Percentiles rank a stretch among this genome's conserved stretches.
These are phyloP conservation scores for Termitomyces sp. DNA, from an alignment of 768 basidiomycete species.

Conservation along the genomic window DNA sequence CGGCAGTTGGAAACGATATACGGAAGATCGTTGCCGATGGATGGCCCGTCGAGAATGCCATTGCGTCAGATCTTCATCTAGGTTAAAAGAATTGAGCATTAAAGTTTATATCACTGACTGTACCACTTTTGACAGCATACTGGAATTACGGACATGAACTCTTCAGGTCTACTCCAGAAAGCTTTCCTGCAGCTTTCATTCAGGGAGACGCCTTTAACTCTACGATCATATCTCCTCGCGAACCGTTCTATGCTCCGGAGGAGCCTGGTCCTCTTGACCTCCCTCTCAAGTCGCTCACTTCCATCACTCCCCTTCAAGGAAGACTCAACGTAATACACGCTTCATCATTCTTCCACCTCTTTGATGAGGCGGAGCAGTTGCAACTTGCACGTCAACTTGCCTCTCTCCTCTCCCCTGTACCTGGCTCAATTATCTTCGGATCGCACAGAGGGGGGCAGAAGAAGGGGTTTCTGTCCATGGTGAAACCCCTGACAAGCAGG, in stretches of 20 bases:
- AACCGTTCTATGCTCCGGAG: constrained; percentile 15
- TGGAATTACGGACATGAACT: constrained; percentile 62
- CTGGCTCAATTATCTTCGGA: constrained; percentile 46
- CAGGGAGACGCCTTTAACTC: constrained; percentile 51
- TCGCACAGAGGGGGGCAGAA: constrained; percentile 20
- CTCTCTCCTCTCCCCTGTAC: constrained; percentile 32
- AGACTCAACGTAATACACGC: constrained; percentile 44
- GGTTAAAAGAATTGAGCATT: constrained; percentile 20
- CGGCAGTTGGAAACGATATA: constrained; percentile 20
- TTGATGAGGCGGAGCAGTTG: constrained; percentile 32
- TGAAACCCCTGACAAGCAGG: constrained; percentile 5
- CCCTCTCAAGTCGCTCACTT: constrained; percentile 15
- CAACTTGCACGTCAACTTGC: constrained; percentile 37
- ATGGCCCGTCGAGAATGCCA: constrained; percentile 17
- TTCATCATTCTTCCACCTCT: constrained; percentile 50
- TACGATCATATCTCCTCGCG: constrained; percentile 29
- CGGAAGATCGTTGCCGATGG: constrained; percentile 21
- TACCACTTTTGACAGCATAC: constrained; percentile 34
- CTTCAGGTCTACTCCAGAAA: constrained; percentile 45
- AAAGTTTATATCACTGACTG: constrained; percentile 23
- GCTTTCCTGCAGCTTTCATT: constrained; percentile 52
- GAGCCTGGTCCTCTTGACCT: constrained; percentile 14
- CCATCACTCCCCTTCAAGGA: constrained; percentile 31
- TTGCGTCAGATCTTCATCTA: constrained; percentile 20
- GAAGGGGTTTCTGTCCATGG: constrained; percentile 20